A percentile compares a stretch with the other conserved stretches of the same genome.
These are phyloP conservation scores for Galerina sulciceps DNA, from an alignment of 768 basidiomycete species.

Conservation along the genomic window DNA sequence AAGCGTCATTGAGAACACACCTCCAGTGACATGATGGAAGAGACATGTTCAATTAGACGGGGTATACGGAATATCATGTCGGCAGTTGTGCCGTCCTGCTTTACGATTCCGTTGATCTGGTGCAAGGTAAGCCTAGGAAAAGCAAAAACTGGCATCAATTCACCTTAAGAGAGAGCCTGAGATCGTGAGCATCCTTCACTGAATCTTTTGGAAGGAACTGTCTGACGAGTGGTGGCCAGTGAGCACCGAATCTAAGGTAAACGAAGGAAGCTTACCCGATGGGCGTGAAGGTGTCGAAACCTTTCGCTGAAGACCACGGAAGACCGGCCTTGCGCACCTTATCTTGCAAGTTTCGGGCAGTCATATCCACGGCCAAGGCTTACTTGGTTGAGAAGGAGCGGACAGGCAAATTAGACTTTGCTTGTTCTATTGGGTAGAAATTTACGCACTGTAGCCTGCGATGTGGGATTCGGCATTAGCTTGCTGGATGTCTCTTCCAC, in stretches of 20 bases:
- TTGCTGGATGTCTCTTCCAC: conserved; percentile 80
- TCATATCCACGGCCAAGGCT: conserved; percentile 97
- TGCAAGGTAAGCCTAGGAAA: not conserved
- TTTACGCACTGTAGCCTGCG: conserved; percentile 84
- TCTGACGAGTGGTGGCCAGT: conserved; percentile 37
- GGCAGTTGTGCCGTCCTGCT: conserved; percentile 83
- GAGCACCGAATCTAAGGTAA: not conserved
- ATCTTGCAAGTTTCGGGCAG: conserved; percentile 94
- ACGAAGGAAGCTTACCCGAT: conserved; percentile 61
- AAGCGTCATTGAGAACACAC: conserved; percentile 38
- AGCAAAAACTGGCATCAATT: not conserved
- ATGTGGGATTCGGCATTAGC: conserved; percentile 76
- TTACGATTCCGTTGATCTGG: conserved; percentile 82
- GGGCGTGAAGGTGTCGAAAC: conserved; percentile 96
- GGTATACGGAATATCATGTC: conserved; percentile 96
- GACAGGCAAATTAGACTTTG: not conserved
- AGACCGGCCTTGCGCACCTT: conserved; percentile 89
- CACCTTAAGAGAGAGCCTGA: conserved; percentile 79
- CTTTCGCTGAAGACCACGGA: conserved; percentile 98
- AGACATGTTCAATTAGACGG: conserved; percentile 85
- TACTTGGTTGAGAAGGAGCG: not conserved
- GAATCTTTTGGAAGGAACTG: conserved; percentile 79
- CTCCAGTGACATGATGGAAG: conserved; percentile 97
- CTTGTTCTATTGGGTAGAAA: not conserved
- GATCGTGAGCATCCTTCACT: conserved; percentile 73